Evolutionary conservation across 2,329 filamentous ascomycete species (phyloP), one percentile per base, ranked within the genome.

Genomic region (Sclerotinia trifoliorum): DNA sequence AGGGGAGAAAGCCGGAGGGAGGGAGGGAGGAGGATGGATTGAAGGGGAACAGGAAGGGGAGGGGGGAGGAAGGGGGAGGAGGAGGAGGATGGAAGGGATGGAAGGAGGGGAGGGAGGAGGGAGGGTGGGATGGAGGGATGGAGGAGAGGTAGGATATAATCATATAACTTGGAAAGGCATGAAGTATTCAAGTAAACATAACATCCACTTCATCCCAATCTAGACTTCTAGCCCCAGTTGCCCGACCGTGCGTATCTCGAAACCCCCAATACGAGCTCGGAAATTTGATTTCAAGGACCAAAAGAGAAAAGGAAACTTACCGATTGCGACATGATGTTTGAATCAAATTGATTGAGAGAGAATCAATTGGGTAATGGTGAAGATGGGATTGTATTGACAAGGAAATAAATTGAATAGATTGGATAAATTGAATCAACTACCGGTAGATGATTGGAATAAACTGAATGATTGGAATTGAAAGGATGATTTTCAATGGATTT

Each of bases 251-350:
- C n/a, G 21, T 17, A 61, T 49, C 44, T 24, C 58, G n/a, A n/a
- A 5, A n/a, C 29, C 5, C 6, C 44, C 6, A 5, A 35, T 19
- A 49, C 26, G 29, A 61, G 29, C 3, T 35, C 21, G 29, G 29
- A n/a, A 5, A 61, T 61, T 49, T 49, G 58, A 61, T 19, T 24
- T 10, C 19, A 2, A 17, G 19, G n/a, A 39, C 46, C 42, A 5
- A 29, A 56, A 52, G 29, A 19, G 24, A 44, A 44, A 19, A 2
- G 17, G 15, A 60, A 49, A 69, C 74, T 67, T 71, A 77, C 76
- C 42, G 75, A 75, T 74, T 73, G 74, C 35, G 76, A 76, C 76
- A 77, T 77, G 46, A 51, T 55, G 52, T 63, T 55, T 24, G 21
- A 3, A 48, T 15, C 32, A 35, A 49, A 51, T 51, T 8, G n/a